Percentiles rank a stretch among this genome's conserved stretches.
Evolutionary conservation across 345 rosid genomes (phyloP).

Genomic region (Eutrema japonicum): DNA sequence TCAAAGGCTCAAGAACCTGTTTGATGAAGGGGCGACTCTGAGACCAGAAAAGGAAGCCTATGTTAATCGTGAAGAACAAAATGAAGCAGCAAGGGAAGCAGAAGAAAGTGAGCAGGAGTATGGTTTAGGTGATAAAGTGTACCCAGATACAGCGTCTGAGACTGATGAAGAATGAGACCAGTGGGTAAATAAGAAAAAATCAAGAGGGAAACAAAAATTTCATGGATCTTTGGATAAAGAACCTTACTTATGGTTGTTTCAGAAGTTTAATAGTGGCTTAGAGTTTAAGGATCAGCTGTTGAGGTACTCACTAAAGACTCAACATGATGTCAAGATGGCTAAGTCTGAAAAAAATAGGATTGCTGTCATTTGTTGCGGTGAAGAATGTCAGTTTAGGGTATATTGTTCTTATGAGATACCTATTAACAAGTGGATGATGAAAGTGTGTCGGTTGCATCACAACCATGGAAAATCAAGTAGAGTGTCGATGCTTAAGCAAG

Average conservation of each 20-base stretch:
- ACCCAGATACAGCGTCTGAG: background rate
- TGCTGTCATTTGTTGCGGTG: no score
- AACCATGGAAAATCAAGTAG: background rate
- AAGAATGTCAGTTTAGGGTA: no score
- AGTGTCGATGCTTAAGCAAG: background rate
- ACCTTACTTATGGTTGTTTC: background rate
- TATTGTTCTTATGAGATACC: background rate
- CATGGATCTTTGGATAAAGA: background rate
- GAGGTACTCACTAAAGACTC: background rate
- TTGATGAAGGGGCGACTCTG: no score
- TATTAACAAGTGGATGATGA: background rate
- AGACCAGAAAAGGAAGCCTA: no score
- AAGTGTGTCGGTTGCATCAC: background rate
- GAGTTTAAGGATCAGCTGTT: background rate
- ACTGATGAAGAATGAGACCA: background rate
- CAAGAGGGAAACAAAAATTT: background rate
- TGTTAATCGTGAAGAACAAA: background rate
- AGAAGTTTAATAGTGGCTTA: background rate
- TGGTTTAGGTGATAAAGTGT: background rate
- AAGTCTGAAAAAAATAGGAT: background rate
- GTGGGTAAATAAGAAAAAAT: background rate
- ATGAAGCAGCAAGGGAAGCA: background rate
- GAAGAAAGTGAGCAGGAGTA: background rate
- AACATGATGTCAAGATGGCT: background rate
- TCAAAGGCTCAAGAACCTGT: no score